These are phyloP conservation scores for Microsporum canis DNA, from an alignment of 2,329 filamentous ascomycete genomes.

Conservation along the genomic window DNA sequence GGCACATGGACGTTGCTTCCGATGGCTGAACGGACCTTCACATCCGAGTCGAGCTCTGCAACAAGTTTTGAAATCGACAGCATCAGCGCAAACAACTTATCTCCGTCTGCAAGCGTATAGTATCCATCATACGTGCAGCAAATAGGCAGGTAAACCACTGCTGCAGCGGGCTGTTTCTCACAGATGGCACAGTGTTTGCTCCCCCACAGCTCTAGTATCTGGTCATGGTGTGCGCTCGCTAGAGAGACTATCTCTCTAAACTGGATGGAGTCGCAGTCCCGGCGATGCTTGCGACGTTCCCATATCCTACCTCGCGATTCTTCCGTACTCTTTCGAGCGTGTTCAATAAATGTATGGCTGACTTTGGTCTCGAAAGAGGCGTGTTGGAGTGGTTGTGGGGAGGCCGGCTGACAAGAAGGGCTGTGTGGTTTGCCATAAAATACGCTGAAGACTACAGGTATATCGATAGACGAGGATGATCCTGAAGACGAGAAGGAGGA, in stretches of 20 bases:
- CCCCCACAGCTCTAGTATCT: slow-evolving; percentile 10
- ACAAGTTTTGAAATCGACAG: slow-evolving; percentile 10
- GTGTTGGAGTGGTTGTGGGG: slow-evolving; percentile 5
- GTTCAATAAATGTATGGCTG: slow-evolving; percentile 7
- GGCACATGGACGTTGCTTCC: slow-evolving; percentile 7
- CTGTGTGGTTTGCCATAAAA: slow-evolving; percentile 12
- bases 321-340: neutral
- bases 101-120: slow-evolving; percentile 9
- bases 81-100: slow-evolving; percentile 11
- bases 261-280: slow-evolving; percentile 4
- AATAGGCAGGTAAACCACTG: slow-evolving; percentile 10
- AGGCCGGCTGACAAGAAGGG: neutral
- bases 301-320: slow-evolving; percentile 6
- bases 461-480: neutral
- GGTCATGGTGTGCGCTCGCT: slow-evolving; percentile 7
- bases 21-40: slow-evolving; percentile 10
- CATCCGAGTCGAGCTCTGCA: slow-evolving; percentile 7
- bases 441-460: slow-evolving; percentile 11
- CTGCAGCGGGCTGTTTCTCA: neutral
- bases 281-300: neutral
- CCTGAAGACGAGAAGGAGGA: neutral
- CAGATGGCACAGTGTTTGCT: slow-evolving; percentile 10
- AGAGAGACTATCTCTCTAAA: slow-evolving; percentile 10
- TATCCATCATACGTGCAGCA: slow-evolving; percentile 13
- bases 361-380: slow-evolving; percentile 8